A percentile compares a stretch with the other conserved stretches of the same genome.
These are phyloP conservation scores for Sporothrix pseudoabietina DNA, from an alignment of 2,329 filamentous ascomycete genomes.

Conservation along the genomic window DNA sequence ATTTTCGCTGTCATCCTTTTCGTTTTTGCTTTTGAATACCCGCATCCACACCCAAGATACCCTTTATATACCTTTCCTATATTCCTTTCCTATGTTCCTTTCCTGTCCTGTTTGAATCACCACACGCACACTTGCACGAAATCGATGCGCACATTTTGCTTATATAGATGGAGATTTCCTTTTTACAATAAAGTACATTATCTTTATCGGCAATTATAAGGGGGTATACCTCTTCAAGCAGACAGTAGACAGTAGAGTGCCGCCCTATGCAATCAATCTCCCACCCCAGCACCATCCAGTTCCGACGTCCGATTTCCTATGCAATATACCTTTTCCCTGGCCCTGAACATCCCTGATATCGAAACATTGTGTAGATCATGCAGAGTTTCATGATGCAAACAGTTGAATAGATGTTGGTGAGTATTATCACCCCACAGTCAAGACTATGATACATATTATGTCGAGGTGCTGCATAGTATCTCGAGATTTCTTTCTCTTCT, in stretches of 20 bases:
- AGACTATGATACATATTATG: not conserved
- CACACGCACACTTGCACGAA: not conserved
- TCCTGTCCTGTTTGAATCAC: not conserved
- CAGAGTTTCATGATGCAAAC: not conserved
- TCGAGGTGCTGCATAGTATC: not conserved
- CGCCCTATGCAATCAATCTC: not conserved
- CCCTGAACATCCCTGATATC: too few species aligned
- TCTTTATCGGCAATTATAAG: not conserved
- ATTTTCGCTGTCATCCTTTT: not conserved
- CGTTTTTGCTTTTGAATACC: not conserved
- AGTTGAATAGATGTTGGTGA: not conserved
- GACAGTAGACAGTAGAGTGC: not conserved
- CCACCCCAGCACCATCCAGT: not conserved
- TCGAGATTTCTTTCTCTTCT: not conserved
- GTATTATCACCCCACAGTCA: not conserved
- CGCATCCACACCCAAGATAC: constrained; percentile 2
- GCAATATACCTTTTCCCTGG: not conserved
- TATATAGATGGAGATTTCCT: not conserved
- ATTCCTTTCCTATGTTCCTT: not conserved
- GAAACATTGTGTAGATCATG: not conserved
- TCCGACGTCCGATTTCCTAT: not conserved
- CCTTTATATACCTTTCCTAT: not conserved
- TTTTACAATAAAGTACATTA: not conserved
- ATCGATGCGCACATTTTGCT: not conserved
- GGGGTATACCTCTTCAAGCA: not conserved